Percentiles rank a stretch among this genome's conserved stretches.
Conservation (phyloP, 768 basidiomycete genomes). For the Pleurotus platypus region DNA sequence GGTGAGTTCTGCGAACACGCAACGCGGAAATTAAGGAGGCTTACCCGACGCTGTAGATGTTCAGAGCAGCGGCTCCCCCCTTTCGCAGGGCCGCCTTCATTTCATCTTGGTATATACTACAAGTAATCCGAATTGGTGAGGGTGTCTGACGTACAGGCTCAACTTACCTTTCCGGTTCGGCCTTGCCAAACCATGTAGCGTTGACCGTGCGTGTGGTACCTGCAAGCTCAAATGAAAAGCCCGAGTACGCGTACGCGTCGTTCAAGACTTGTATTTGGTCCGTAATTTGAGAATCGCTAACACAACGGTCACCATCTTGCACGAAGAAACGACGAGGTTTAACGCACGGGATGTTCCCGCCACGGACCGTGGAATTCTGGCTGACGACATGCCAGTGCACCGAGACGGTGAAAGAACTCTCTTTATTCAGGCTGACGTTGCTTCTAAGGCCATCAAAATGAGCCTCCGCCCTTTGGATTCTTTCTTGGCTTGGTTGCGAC, state of each 20-base stretch:
- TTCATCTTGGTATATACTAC: slow-evolving; percentile 19
- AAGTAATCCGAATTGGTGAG: neutral
- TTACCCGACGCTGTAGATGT: slow-evolving; percentile 36
- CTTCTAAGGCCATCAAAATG: slow-evolving; percentile 35
- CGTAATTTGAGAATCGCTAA: slow-evolving; percentile 21
- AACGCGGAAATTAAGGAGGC: neutral
- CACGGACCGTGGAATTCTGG: slow-evolving; percentile 24
- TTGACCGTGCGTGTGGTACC: slow-evolving; percentile 25
- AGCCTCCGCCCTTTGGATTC: slow-evolving; percentile 24
- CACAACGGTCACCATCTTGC: neutral
- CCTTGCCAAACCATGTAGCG: slow-evolving; percentile 30
- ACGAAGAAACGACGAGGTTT: neutral
- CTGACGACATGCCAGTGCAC: slow-evolving; percentile 33
- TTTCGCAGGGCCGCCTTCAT: slow-evolving; percentile 31
- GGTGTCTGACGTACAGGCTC: too few relatives aligned
- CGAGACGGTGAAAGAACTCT: slow-evolving; percentile 8
- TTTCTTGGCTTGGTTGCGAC: neutral
- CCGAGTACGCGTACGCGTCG: slow-evolving; percentile 23
- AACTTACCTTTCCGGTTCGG: slow-evolving; percentile 13
- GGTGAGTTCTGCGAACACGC: neutral
- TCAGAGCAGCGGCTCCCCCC: slow-evolving; percentile 28
- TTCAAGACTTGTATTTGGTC: slow-evolving; percentile 31
- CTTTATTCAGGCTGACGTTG: neutral
- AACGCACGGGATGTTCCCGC: slow-evolving; percentile 41
- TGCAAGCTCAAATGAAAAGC: slow-evolving; percentile 26